Evolutionary conservation across 2,329 filamentous ascomycete species (phyloP).

Genomic region (Apiospora aurea): DNA sequence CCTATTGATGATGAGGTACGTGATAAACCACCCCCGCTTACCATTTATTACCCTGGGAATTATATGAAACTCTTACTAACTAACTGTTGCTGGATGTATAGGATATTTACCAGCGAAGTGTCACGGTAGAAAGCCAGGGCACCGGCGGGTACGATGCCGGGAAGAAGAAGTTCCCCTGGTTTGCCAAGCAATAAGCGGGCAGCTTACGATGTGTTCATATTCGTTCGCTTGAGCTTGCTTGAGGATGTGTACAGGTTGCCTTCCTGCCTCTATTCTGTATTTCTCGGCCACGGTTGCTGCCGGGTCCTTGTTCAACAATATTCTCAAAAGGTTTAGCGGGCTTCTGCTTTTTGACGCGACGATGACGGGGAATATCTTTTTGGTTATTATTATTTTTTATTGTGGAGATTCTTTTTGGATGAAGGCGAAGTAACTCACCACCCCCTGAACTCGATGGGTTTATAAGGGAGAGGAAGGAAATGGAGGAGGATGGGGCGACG

Average conservation of each 20-base stretch:
- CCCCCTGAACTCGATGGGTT: neutral
- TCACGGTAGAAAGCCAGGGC: slow-evolving; percentile 62
- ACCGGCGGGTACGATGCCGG: slow-evolving; percentile 53
- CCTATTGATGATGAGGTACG: slow-evolving; percentile 87
- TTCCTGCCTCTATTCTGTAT: neutral
- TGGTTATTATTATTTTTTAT: neutral
- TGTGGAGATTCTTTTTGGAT: neutral
- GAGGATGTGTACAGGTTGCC: neutral
- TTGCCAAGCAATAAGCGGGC: slow-evolving; percentile 50
- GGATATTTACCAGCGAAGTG: slow-evolving; percentile 70
- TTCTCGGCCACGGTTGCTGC: neutral
- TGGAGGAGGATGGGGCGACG: neutral
- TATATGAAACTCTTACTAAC: neutral
- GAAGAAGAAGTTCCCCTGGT: slow-evolving; percentile 74
- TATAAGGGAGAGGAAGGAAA: neutral
- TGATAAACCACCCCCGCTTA: slow-evolving; percentile 28
- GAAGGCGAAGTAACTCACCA: neutral
- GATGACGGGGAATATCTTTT: neutral
- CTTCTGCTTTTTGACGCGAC: slow-evolving; percentile 5
- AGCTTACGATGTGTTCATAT: neutral
- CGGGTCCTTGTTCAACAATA: neutral
- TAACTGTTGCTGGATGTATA: slow-evolving; percentile 44
- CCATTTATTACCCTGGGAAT: neutral
- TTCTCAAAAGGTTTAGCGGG: slow-evolving; percentile 3
- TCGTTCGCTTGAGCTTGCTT: neutral